Conservation (phyloP, 371 early-diverging fungal species). For the Astathelohania contejeani region DNA sequence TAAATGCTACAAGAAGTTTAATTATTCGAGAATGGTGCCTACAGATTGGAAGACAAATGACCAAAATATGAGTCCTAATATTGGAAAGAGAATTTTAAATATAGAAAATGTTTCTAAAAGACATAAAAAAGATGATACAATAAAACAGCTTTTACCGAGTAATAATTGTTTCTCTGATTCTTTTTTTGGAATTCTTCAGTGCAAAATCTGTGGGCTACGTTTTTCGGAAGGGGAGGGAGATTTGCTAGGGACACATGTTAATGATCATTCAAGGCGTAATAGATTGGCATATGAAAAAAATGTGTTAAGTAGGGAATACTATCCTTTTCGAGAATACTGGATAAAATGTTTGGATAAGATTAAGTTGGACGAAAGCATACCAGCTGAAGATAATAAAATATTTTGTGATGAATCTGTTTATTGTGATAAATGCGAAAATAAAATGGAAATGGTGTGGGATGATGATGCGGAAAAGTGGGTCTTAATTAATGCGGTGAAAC, state of each 20-base stretch:
- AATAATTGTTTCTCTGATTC: too few relatives aligned
- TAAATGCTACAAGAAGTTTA: too few relatives aligned
- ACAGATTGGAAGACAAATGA: too few relatives aligned
- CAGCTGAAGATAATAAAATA: neutral
- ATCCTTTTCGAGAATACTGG: slow-evolving; percentile 10
- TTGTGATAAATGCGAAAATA: slow-evolving; percentile 19
- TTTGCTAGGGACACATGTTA: slow-evolving; percentile 17
- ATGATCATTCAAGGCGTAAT: slow-evolving; percentile 24
- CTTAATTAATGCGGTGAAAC: slow-evolving; percentile 8
- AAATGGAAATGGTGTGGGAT: slow-evolving; percentile 22
- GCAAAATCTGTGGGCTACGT: slow-evolving; percentile 31
- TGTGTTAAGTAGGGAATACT: slow-evolving; percentile 28
- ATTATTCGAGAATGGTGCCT: too few relatives aligned
- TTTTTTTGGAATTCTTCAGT: slow-evolving; percentile 9
- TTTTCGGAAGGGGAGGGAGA: slow-evolving; percentile 10
- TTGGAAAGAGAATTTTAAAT: too few relatives aligned
- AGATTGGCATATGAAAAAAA: slow-evolving; percentile 14
- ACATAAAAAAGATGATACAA: too few relatives aligned
- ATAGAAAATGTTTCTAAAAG: too few relatives aligned
- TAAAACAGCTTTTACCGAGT: too few relatives aligned
- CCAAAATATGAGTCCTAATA: too few relatives aligned
- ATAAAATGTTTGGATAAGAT: slow-evolving; percentile 1
- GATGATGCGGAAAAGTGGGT: slow-evolving; percentile 26
- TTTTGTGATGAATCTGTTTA: neutral
- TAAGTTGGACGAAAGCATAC: neutral